Evolutionary conservation across 1,139 yeast species (phyloP), one percentile per base, ranked within the genome.

Genomic region (Blastobotrys capitulatus): DNA sequence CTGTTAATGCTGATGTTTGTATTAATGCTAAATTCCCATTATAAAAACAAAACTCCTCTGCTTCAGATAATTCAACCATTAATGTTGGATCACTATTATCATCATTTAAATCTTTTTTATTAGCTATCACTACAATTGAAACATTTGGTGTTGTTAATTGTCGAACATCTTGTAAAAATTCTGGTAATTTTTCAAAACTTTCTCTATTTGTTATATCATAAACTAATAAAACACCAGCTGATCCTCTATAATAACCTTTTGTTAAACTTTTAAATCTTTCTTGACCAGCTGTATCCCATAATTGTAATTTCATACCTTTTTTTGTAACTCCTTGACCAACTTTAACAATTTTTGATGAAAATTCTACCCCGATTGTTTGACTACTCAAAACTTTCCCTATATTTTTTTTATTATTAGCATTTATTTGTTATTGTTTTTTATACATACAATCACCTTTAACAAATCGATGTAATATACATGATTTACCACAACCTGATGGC

Each of bases 231-330:
- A 89, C 92, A 25, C 87, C 94, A 48, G 86, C 87, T n/a, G 86
- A 79, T 57, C 86, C 92, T 48, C 94, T 70, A 52, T 85, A 85
- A 60, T 85, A 85, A 31, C 86, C 81, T 15, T 92, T 83, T 46
- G 87, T 83, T 51, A 83, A 71, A 2, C 89, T 83, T 54, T 89
- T 69, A 61, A 83, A 80, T 57, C 90, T 65, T 62, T 84, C 94
- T 66, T 84, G 90, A 9, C 92, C 92, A 0, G 92, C 92, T 1
- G 92, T 84, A 62, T 84, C 92, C 92, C 92, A 84, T 29, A 67
- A 55, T 58, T 72, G 76, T 35, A 72, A 56, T 52, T 72, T 72
- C 53, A 72, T 57, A 48, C 66, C 62, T 31, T 64, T 57, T 43
- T 58, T 52, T 26, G 52, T 56, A n/a, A 55, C 49, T 15, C 62